Conservation (phyloP, 1,284 basidiomycete species). For the Fomitiporia mediterranea region DNA sequence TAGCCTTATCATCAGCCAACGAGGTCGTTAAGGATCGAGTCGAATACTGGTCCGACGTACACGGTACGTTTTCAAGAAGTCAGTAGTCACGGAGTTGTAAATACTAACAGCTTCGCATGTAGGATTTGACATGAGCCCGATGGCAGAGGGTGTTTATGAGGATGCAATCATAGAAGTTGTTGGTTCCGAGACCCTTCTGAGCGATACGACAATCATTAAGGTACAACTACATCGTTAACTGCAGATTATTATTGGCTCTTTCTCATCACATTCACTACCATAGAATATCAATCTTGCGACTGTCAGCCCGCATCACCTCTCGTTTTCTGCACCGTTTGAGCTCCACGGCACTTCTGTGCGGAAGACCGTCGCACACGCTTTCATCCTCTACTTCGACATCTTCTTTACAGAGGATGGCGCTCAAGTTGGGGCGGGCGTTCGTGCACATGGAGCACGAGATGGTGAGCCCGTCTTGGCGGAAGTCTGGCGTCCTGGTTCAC, state of each 20-base stretch:
- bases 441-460: slow-evolving; percentile 51
- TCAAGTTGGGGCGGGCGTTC: slow-evolving; percentile 45
- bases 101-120: neutral
- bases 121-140: slow-evolving; percentile 84
- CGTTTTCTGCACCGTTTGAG: slow-evolving; percentile 74
- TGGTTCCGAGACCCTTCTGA: slow-evolving; percentile 63
- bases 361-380: slow-evolving; percentile 67
- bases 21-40: slow-evolving; percentile 79
- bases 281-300: slow-evolving; percentile 70
- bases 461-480: slow-evolving; percentile 64
- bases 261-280: neutral
- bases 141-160: slow-evolving; percentile 65
- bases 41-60: slow-evolving; percentile 87
- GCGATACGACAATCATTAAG: slow-evolving; percentile 65
- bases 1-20: slow-evolving; percentile 74
- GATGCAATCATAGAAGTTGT: slow-evolving; percentile 85
- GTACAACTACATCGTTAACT: slow-evolving; percentile 33
- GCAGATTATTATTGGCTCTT: slow-evolving; percentile 1
- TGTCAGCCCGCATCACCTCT: slow-evolving; percentile 65
- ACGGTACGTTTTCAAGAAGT: slow-evolving; percentile 59
- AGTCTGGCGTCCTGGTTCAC: slow-evolving; percentile 47
- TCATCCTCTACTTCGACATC: slow-evolving; percentile 92
- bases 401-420: slow-evolving; percentile 73
- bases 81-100: no score
- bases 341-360: slow-evolving; percentile 56